Evolutionary conservation across 2,329 filamentous ascomycete species (phyloP).

Genomic region (Zymoseptoria crescenta): DNA sequence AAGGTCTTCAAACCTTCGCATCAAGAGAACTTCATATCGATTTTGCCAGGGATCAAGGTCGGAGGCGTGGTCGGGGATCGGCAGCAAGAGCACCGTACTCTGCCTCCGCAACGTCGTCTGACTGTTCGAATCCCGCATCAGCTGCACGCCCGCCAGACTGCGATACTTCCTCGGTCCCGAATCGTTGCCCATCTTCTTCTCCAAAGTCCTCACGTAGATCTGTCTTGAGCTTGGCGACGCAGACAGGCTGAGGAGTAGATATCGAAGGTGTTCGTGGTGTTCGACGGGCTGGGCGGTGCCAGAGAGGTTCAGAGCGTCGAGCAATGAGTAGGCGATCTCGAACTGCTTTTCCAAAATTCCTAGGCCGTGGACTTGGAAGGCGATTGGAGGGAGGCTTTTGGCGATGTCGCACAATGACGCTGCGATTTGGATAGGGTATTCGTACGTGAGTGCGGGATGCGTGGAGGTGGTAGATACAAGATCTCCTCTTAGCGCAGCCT

Average conservation of each 20-base stretch:
- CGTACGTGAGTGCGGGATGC: constrained; percentile 10
- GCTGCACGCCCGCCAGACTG: constrained; percentile 8
- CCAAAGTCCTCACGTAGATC: constrained; percentile 14
- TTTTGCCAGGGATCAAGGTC: no score
- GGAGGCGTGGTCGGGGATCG: no score
- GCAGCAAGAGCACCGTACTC: not conserved
- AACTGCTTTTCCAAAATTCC: constrained; percentile 15
- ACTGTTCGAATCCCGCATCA: constrained; percentile 6
- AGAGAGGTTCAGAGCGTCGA: constrained; percentile 11
- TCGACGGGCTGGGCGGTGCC: constrained; percentile 1
- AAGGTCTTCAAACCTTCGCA: no score
- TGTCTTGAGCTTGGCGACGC: constrained; percentile 12
- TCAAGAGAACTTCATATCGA: no score
- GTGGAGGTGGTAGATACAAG: constrained; percentile 9
- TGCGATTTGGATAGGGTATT: constrained; percentile 13
- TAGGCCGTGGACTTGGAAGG: constrained; percentile 12
- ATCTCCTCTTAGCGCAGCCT: constrained; percentile 10
- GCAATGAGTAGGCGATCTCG: constrained; percentile 13
- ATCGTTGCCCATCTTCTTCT: constrained; percentile 12
- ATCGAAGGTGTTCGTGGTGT: constrained; percentile 12
- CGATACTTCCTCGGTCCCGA: constrained; percentile 8
- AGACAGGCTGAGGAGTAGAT: constrained; percentile 7
- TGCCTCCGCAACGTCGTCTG: constrained; percentile 4
- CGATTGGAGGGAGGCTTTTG: constrained; percentile 10
- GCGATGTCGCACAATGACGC: constrained; percentile 9